Evolutionary conservation across 2,329 filamentous ascomycete species (phyloP).

Genomic region (Ophiostoma ulmi): DNA sequence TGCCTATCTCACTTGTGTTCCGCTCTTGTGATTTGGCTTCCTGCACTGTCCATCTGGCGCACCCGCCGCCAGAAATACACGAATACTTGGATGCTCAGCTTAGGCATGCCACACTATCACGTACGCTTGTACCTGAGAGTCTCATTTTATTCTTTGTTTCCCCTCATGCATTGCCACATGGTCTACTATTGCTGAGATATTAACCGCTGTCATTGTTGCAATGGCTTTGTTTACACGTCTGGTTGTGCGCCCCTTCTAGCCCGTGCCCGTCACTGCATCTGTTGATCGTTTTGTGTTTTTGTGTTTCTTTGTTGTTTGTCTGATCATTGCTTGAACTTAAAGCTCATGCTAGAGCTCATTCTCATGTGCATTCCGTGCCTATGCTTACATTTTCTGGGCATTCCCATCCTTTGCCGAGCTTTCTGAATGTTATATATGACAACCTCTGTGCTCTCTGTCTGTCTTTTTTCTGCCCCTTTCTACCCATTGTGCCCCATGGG

Average conservation of each 20-base stretch:
- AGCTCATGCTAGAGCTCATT: neutral
- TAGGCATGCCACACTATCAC: neutral
- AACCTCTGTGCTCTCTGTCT: neutral
- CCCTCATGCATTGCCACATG: neutral
- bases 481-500: neutral
- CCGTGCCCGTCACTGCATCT: neutral
- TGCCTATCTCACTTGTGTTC: neutral
- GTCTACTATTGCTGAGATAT: neutral
- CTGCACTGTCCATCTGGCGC: neutral
- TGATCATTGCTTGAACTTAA: neutral
- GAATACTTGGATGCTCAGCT: neutral
- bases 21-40: neutral
- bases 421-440: neutral
- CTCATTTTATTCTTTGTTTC: neutral
- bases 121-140: conserved; percentile 2
- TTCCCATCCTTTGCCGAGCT: neutral
- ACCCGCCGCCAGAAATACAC: neutral
- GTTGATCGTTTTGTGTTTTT: neutral
- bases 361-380: neutral
- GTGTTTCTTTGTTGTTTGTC: neutral
- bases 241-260: neutral
- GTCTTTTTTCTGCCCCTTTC: neutral
- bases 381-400: neutral
- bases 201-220: neutral
- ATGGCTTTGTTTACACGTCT: neutral